Evolutionary conservation across 306 rosid species (phyloP).

Genomic region (Datisca glomerata): DNA sequence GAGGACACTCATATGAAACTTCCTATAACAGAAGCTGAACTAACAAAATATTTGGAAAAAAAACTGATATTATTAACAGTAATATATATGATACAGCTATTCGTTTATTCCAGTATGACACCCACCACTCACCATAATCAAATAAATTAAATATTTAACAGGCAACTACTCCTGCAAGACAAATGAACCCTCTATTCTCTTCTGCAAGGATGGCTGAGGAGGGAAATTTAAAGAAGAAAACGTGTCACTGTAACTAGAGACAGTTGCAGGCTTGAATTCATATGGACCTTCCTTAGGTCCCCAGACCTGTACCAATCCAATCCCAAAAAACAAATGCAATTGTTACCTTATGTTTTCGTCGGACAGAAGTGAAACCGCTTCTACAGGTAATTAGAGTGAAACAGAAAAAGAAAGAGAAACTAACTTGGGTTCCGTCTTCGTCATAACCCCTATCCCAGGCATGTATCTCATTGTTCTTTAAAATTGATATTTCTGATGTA

Average conservation of each 20-base stretch:
- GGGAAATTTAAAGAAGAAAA: conserved; percentile 49
- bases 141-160: too few relatives aligned
- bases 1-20: too few relatives aligned
- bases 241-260: conserved; percentile 48
- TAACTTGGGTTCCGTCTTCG: conserved; percentile 76
- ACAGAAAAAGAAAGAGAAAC: conserved; percentile 12
- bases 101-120: too few relatives aligned
- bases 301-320: conserved; percentile 55
- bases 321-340: too few relatives aligned
- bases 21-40: too few relatives aligned
- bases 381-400: too few relatives aligned
- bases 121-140: too few relatives aligned
- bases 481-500: conserved; percentile 66
- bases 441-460: conserved; percentile 90
- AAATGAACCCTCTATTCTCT: conserved; percentile 86
- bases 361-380: too few relatives aligned
- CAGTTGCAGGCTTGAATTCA: conserved; percentile 70
- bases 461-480: conserved; percentile 90
- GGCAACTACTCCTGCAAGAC: conserved; percentile 48
- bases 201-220: conserved; percentile 47
- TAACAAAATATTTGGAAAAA: too few relatives aligned
- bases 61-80: too few relatives aligned
- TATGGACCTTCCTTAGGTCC: conserved; percentile 86
- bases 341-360: too few relatives aligned
- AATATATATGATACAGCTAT: too few relatives aligned